Evolutionary conservation across 164 flowering plant species (phyloP), one percentile per base, ranked within the genome.

Genomic region (Brasenia schreberi): DNA sequence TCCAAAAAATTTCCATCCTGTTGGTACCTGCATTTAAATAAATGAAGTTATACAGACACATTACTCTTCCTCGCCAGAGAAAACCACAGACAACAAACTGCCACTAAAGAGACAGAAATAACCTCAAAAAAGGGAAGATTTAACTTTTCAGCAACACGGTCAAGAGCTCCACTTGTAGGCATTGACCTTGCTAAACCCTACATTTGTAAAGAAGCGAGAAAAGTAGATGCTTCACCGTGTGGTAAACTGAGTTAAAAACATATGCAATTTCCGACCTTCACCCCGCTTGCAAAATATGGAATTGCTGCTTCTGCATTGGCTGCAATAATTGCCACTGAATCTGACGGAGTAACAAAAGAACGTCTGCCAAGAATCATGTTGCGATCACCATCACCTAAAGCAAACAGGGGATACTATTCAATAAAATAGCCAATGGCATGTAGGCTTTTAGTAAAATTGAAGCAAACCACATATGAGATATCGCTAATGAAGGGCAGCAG

Each of bases 151-250:
- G 99, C 93, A 65, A 95, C 99, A 49, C 93, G 86, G 77, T 95
- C 99, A 74, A 95, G 92, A 67, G 97, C 95, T 66, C 99, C 96
- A 77, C 99, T 95, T 66, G 97, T 95, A 33, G 99, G 99, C 99
- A 95, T 95, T 17, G 99, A 95, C 75, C 97, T 84, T 33, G 99
- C 97, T 73, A 95, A 78, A 70, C 99, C 99, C 97, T 95, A 70
- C 7, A 14, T 12, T 58, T 12, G 16, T 58, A 58, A 7, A 61
- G 53, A 68, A 49, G 39, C 5, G 52, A 17, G 7, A 18, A n/a
- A 61, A 61, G 10, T 61, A 11, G 3, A 11, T 18, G 19, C 10
- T 1, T 61, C 18, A 18, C 63, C 12, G 9, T 61, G 23, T 23
- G 10, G 18, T 11, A 61, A 18, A 11, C 63, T 12, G 12, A 7